phyloP scores from a whole-genome alignment of 1,284 basidiomycete species.

The Spongiforma sp. region DNA sequence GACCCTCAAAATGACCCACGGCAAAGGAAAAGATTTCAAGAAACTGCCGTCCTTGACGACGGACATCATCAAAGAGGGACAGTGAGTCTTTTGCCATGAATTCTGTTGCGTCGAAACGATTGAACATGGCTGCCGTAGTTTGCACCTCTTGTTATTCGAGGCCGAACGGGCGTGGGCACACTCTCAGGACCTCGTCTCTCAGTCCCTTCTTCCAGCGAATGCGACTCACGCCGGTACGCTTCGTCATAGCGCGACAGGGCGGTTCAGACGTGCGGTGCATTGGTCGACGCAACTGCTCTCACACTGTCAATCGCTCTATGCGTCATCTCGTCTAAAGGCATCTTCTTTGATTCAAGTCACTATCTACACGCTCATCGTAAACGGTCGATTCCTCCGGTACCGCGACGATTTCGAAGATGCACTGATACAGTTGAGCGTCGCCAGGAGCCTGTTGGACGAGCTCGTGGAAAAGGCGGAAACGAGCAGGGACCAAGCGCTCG shows the following conservation, averaged over 20 bases:
- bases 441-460: conserved; percentile 76
- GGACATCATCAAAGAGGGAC: conserved; percentile 76
- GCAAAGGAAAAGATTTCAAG: conserved; percentile 90
- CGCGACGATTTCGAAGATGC: conserved; percentile 82
- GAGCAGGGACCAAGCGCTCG: conserved; percentile 91
- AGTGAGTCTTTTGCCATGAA: conserved; percentile 72
- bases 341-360: conserved; percentile 64
- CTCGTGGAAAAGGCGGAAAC: conserved; percentile 72
- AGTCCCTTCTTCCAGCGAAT: conserved; percentile 59
- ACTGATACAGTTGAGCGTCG: conserved; percentile 78
- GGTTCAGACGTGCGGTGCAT: conserved; percentile 86
- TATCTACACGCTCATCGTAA: conserved; percentile 73
- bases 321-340: conserved; percentile 56
- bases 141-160: conserved; percentile 87
- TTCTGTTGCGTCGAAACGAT: background rate
- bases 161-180: conserved; percentile 93
- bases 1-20: conserved; percentile 84
- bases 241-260: conserved; percentile 77
- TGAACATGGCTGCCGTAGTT: conserved; percentile 44
- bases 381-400: conserved; percentile 76
- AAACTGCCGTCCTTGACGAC: conserved; percentile 69
- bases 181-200: conserved; percentile 78
- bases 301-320: conserved; percentile 71
- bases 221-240: conserved; percentile 58
- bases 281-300: conserved; percentile 83